Evolutionary conservation across 331 rosid genomes (phyloP).

Genomic region (Quercus tomentella): DNA sequence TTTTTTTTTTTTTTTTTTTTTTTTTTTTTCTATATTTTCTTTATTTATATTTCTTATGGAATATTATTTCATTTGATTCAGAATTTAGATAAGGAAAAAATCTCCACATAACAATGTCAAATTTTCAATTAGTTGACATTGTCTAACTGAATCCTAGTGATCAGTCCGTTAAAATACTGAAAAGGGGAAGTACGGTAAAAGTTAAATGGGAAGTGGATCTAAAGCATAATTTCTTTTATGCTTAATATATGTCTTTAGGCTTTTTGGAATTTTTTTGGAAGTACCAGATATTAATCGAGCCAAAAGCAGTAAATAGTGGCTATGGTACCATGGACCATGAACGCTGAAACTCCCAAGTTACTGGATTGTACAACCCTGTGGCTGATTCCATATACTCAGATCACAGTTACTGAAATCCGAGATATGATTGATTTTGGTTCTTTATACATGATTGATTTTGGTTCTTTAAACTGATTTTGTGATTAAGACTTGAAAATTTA

Average conservation of each 20-base stretch:
- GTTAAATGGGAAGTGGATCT: not conserved
- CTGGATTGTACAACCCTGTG: not conserved
- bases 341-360: not conserved
- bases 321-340: not conserved
- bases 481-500: not conserved
- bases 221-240: not conserved
- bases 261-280: not conserved
- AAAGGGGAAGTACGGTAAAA: not conserved
- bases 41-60: too few relatives aligned
- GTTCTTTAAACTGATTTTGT: not conserved
- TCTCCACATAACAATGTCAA: not conserved
- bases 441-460: not conserved
- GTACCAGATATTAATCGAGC: not conserved
- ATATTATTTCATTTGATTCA: not conserved
- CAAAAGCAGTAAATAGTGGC: not conserved
- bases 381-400: not conserved
- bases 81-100: not conserved
- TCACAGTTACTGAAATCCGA: not conserved
- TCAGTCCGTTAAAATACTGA: too few relatives aligned
- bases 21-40: not conserved
- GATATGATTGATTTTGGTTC: not conserved
- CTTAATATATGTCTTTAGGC: not conserved
- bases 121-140: not conserved
- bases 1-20: not conserved
- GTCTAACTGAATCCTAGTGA: not conserved